Percentiles rank a stretch among this genome's conserved stretches.
These are phyloP conservation scores for Camelina laxa DNA, from an alignment of 345 rosid species.

Conservation along the genomic window DNA sequence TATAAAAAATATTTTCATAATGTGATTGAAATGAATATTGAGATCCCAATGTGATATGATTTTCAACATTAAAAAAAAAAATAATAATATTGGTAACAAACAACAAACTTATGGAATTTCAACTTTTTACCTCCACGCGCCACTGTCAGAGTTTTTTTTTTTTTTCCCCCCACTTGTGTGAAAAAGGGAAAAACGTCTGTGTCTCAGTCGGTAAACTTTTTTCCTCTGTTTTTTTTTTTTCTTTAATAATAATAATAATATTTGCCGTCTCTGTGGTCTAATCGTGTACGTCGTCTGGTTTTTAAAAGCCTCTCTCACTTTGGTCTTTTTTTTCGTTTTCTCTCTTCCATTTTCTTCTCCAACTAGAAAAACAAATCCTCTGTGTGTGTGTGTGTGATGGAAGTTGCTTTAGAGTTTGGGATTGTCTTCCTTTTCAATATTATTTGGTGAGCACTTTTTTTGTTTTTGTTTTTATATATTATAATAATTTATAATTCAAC, in stretches of 20 bases:
- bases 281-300: conserved; percentile 41
- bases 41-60: conserved; percentile 38
- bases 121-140: conserved; percentile 40
- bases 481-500: neutral
- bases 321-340: conserved; percentile 26
- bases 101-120: conserved; percentile 33
- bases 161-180: conserved; percentile 37
- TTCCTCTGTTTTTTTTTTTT: neutral
- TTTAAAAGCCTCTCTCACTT: conserved; percentile 37
- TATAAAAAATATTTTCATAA: neutral
- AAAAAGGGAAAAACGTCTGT: conserved; percentile 29
- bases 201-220: conserved; percentile 41
- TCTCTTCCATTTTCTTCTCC: conserved; percentile 35
- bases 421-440: conserved; percentile 15
- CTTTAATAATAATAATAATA: neutral
- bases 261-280: conserved; percentile 43
- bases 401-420: conserved; percentile 26
- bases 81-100: neutral
- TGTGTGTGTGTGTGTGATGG: conserved; percentile 15
- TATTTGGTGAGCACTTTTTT: conserved; percentile 32
- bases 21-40: neutral
- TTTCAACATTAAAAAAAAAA: neutral
- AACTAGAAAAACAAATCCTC: neutral
- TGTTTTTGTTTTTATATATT: neutral
- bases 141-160: conserved; percentile 42